Base-by-base conservation (phyloP, 2,329 filamentous ascomycete species). In the Fusarium cyanostomum region DNA sequence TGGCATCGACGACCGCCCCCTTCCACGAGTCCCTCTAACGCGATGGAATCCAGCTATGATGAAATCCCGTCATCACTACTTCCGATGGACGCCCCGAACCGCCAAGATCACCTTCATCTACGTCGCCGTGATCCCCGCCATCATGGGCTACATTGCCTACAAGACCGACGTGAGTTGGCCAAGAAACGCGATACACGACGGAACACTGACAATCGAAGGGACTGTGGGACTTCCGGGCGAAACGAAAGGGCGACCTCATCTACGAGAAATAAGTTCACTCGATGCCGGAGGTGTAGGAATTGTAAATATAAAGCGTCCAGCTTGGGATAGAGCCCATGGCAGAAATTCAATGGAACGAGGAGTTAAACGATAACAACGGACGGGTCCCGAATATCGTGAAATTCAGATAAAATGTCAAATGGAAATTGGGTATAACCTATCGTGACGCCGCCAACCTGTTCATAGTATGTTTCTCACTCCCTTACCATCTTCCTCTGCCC, bases 41-140 rank as follows among this genome's bases (percentile, higher is more conserved):
- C 46, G 24, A 41, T 56, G 51, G 31, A 57, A 70, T n/a, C n/a
- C 72, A 97, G 94, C 90, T 77, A 91, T 97, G 88, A 87, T 85
- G 73, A 82, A 86, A 73, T 92, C 92, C 82, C 90, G 95, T 68
- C 90, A 94, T 86, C 92, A 92, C 81, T 97, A 92, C 86, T 99
- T 98, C 86, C 87, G 92, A 78, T 98, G 92, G 92, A 98, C 91
- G 31, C 86, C 88, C 49, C 85, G 91, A 73, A 96, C 92, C 41
- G 92, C 92, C 27, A 88, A 86, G 80, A 78, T 97, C 72, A 89
- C 89, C 5, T 87, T 97, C 74, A 82, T 89, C 65, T 97, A 94
- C 78, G 85, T 90, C 56, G 80, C 88, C 30, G 80, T 89, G 51
- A 85, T 97, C 38, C 95, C 95, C 8, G 77, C 80, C 35, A 81